Base-by-base conservation (phyloP, 352 stramenopile species). In the Phytophthora capsici region DNA sequence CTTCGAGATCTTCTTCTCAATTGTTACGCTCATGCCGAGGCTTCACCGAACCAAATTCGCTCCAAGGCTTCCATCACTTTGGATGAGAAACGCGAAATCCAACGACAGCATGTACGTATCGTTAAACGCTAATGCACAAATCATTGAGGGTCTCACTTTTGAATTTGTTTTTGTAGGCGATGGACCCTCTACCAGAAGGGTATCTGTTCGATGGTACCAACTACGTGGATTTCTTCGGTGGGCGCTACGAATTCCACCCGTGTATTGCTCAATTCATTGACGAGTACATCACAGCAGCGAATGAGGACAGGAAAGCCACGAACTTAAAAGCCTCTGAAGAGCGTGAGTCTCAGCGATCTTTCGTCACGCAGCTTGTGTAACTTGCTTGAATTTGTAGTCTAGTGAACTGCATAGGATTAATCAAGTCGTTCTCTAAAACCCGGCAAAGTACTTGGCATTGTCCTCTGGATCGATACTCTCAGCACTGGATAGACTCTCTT, bases 161-260 rank as follows among this genome's bases (percentile, higher is more conserved):
- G 37, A 10, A 10, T 28, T 36, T 22, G 45, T 22, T 43, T 19
- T 7, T 54, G 10, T 46, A 91, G 83, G 73, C 77, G 28, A 78
- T 83, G 70, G 85, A 92, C 41, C 75, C 83, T 1, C 75, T 94
- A 13, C 85, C 85, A 0, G 81, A 92, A 36, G 85, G 78, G 0
- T 92, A 86, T 50, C 62, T 91, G 45, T 94, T 79, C 41, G 85
- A 94, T 38, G 85, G 85, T 16, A 79, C 77, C 17, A 78, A 80
- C 57, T 94, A 94, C 65, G 76, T 90, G 20, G 83, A 94, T 52
- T 88, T 87, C 40, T 87, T 84, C 32, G 86, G 86, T 14, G 80
- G 78, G 0, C 72, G 80, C 20, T 88, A 90, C 59, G 83, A 91
- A 58, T 94, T 91, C 55, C 83, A 94, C 38, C 85, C 86, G 0